phyloP scores from a whole-genome alignment of 1,284 basidiomycete species.

The Cryptococcus neoformans region DNA sequence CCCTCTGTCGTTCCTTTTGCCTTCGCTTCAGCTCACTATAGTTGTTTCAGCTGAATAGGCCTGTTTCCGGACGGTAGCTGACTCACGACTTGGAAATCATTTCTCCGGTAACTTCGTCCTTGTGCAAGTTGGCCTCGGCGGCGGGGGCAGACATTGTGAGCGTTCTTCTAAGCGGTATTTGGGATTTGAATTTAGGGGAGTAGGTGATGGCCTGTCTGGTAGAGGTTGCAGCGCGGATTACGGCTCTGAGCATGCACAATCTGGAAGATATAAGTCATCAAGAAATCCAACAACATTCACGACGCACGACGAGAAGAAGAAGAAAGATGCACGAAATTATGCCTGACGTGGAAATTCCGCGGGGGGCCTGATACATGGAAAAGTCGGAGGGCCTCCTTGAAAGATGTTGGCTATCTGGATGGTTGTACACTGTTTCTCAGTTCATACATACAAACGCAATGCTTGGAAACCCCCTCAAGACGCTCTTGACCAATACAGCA shows the following conservation, averaged over 20 bases:
- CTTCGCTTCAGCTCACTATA: conserved; percentile 89
- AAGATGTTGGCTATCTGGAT: too few species aligned
- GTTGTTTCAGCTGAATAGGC: background rate
- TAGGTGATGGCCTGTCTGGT: background rate
- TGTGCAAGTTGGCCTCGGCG: conserved; percentile 38
- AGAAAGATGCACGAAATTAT: too few species aligned
- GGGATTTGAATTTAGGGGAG: background rate
- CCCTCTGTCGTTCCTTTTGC: conserved; percentile 78
- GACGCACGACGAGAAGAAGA: too few species aligned
- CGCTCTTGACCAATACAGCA: too few species aligned
- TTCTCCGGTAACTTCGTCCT: conserved; percentile 85
- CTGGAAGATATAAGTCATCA: too few species aligned
- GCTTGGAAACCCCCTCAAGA: too few species aligned
- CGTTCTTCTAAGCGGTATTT: conserved; percentile 4
- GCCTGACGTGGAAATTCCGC: too few species aligned
- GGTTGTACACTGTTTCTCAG: too few species aligned
- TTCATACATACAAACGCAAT: too few species aligned
- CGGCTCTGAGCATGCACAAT: conserved; percentile 16
- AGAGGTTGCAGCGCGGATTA: conserved; percentile 4
- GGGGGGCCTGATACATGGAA: too few species aligned
- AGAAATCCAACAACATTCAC: too few species aligned
- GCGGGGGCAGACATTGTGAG: conserved; percentile 46
- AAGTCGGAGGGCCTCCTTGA: too few species aligned
- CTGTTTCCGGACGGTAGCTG: background rate
- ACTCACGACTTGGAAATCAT: conserved; percentile 90